phyloP scores from a whole-genome alignment of 2,329 filamentous ascomycete genomes.

The Hypoxylon sp. region DNA sequence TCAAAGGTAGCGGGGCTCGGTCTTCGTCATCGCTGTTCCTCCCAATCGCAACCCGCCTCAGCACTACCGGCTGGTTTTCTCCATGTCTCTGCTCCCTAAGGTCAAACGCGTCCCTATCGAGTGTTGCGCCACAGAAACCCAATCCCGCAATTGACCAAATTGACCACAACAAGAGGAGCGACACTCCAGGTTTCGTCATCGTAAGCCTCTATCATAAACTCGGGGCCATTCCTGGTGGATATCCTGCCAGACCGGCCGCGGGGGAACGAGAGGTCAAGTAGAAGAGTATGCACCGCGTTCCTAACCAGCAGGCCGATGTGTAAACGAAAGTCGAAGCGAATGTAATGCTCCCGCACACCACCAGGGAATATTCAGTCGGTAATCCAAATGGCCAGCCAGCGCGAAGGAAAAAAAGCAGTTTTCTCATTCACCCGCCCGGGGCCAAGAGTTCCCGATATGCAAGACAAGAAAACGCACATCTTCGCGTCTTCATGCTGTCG shows the following conservation, averaged over 20 bases:
- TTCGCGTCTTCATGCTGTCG: conserved; percentile 17
- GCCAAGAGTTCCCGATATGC: conserved; percentile 1
- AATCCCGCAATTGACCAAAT: conserved; percentile 24
- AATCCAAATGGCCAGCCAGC: not conserved
- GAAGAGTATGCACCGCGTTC: conserved; percentile 3
- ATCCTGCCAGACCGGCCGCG: conserved; percentile 13
- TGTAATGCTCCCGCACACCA: conserved; percentile 10
- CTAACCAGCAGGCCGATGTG: conserved; percentile 2
- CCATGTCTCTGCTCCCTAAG: conserved; percentile 3
- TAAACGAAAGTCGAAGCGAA: conserved; percentile 6
- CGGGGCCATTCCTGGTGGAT: conserved; percentile 18
- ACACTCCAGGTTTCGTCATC: conserved; percentile 29
- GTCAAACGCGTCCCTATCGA: not conserved
- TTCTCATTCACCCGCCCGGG: conserved; percentile 2
- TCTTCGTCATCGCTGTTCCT: conserved; percentile 2
- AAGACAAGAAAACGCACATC: conserved; percentile 5
- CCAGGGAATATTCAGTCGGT: conserved; percentile 7
- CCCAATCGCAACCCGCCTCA: conserved; percentile 7
- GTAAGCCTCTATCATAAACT: conserved; percentile 21
- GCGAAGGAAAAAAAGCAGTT: not conserved
- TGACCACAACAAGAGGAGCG: conserved; percentile 35
- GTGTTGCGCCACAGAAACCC: conserved; percentile 5
- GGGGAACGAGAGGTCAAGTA: conserved; percentile 12
- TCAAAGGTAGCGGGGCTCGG: not conserved
- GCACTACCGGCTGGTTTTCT: not conserved